phyloP scores from a whole-genome alignment of 192 early-diverging fungal genomes.

The Obelidium mucronatum region DNA sequence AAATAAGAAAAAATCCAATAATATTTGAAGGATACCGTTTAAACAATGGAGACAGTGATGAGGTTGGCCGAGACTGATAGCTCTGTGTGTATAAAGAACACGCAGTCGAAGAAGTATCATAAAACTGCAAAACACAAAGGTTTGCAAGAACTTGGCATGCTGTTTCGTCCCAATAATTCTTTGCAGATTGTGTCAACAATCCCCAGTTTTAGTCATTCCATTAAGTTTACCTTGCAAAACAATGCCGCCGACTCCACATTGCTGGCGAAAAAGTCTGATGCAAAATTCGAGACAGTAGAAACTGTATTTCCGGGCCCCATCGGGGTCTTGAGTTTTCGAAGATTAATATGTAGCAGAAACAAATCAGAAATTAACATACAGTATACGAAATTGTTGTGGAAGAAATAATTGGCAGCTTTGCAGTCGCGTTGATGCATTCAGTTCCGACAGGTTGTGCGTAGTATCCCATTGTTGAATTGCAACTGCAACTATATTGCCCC shows the following conservation, averaged over 20 bases:
- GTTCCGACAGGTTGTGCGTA: slow-evolving; percentile 32
- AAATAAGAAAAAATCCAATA: not conserved
- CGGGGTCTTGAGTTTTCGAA: slow-evolving; percentile 20
- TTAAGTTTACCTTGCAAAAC: slow-evolving; percentile 14
- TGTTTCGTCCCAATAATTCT: slow-evolving; percentile 42
- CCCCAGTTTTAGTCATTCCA: slow-evolving; percentile 34
- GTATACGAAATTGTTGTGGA: slow-evolving; percentile 20
- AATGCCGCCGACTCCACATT: slow-evolving; percentile 27
- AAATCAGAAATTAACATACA: slow-evolving; percentile 26
- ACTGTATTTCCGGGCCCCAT: slow-evolving; percentile 11
- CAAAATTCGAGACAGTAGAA: slow-evolving; percentile 11
- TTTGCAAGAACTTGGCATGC: slow-evolving; percentile 59
- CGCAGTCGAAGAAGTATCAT: slow-evolving; percentile 39
- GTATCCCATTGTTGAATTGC: slow-evolving; percentile 42
- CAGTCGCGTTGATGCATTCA: slow-evolving; percentile 34
- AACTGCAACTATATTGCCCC: slow-evolving; percentile 48
- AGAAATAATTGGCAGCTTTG: not conserved
- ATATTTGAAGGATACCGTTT: slow-evolving; percentile 5
- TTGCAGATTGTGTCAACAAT: slow-evolving; percentile 21
- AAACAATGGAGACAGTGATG: slow-evolving; percentile 9
- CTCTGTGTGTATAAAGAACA: slow-evolving; percentile 48
- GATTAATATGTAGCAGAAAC: too few relatives aligned
- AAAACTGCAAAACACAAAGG: slow-evolving; percentile 56
- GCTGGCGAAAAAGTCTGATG: slow-evolving; percentile 12
- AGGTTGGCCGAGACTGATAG: slow-evolving; percentile 7